Percentiles rank a stretch among this genome's conserved stretches.
phyloP scores from a whole-genome alignment of 371 early-diverging fungal genomes.

The Phascolomyces articulosus region DNA sequence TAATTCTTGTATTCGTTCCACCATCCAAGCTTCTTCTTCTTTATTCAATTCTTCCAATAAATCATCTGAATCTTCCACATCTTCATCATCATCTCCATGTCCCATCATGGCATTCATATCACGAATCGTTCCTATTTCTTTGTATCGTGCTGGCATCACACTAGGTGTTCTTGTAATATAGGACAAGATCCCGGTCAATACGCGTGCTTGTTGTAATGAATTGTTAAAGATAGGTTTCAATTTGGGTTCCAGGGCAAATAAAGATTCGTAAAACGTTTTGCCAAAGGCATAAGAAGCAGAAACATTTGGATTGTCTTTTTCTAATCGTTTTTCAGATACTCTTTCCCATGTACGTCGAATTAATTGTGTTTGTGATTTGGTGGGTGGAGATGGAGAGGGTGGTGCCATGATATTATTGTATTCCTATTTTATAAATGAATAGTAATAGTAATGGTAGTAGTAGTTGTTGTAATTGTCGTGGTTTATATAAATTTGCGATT shows the following conservation, averaged over 20 bases:
- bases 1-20: conserved; percentile 12
- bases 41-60: neutral
- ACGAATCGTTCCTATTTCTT: neutral
- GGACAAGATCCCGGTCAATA: conserved; percentile 47
- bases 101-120: neutral
- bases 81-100: neutral
- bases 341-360: conserved; percentile 43
- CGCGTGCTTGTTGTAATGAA: conserved; percentile 46
- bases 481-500: too few species aligned
- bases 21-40: conserved; percentile 10
- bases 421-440: too few species aligned
- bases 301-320: conserved; percentile 29
- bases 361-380: conserved; percentile 35
- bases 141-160: conserved; percentile 19
- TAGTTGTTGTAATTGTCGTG: too few species aligned
- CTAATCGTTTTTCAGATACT: conserved; percentile 34
- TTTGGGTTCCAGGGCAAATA: conserved; percentile 37
- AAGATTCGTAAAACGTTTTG: conserved; percentile 40
- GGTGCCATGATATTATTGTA: neutral
- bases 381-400: conserved; percentile 17
- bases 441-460: too few species aligned
- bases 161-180: conserved; percentile 39
- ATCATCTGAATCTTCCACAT: neutral
- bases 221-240: conserved; percentile 29
- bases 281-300: conserved; percentile 51